A percentile compares a stretch with the other conserved stretches of the same genome.
Conservation (phyloP, 2,329 filamentous ascomycete genomes). For the Diaporthe batatas region DNA sequence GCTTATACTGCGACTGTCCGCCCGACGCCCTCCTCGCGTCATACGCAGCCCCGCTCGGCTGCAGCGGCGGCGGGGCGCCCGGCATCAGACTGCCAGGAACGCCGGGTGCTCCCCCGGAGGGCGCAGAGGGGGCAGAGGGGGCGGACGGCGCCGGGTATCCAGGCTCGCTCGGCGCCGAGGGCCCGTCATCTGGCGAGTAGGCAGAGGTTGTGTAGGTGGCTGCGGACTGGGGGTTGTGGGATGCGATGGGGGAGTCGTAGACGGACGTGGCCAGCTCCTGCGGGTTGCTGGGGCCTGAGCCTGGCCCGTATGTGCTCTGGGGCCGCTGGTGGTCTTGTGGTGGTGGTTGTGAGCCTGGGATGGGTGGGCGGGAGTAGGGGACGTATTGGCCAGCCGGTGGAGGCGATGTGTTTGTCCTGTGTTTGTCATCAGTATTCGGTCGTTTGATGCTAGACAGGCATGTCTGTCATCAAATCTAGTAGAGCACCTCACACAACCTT, state of each 20-base stretch:
- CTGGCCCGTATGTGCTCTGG: conserved; percentile 73
- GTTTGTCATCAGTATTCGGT: neutral
- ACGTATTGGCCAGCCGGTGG: conserved; percentile 41
- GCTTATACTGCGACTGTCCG: conserved; percentile 67
- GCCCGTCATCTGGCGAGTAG: conserved; percentile 63
- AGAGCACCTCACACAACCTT: neutral
- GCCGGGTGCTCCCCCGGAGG: conserved; percentile 32
- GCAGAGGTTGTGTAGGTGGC: conserved; percentile 61
- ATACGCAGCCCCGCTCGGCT: conserved; percentile 60
- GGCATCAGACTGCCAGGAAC: conserved; percentile 51
- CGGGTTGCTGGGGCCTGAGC: conserved; percentile 59
- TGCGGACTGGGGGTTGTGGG: conserved; percentile 61
- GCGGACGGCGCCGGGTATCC: conserved; percentile 52
- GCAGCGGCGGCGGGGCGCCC: conserved; percentile 56
- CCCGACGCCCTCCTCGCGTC: conserved; percentile 63
- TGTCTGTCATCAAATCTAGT: neutral
- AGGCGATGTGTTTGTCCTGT: conserved; percentile 38
- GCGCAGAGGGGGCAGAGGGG: conserved; percentile 42
- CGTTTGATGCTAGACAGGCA: neutral
- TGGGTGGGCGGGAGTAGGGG: conserved; percentile 38
- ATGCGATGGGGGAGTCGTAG: conserved; percentile 79
- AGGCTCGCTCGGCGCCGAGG: conserved; percentile 48
- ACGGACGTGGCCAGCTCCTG: conserved; percentile 84
- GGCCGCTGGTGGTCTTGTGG: conserved; percentile 63
- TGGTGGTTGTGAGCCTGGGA: conserved; percentile 40